A percentile compares a stretch with the other conserved stretches of the same genome.
Evolutionary conservation across 306 rosid genomes (phyloP).

Genomic region (Acacia confusa): DNA sequence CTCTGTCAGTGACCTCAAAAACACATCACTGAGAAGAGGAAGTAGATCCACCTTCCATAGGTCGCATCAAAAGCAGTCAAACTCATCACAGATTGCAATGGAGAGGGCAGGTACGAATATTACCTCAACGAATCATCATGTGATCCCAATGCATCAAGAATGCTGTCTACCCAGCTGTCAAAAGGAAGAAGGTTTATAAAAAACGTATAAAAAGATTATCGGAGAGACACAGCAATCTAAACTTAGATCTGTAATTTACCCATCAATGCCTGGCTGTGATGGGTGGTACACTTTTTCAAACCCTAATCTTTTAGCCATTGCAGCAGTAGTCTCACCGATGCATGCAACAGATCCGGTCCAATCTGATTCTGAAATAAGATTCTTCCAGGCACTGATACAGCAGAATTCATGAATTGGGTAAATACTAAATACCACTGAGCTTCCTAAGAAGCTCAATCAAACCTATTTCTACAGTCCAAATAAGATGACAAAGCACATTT

Average conservation of each 20-base stretch:
- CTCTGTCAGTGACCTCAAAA: slow-evolving; percentile 29
- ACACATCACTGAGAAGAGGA: slow-evolving; percentile 25
- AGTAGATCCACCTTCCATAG: slow-evolving; percentile 11
- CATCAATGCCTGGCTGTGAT: slow-evolving; percentile 83
- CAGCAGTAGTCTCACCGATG: slow-evolving; percentile 97
- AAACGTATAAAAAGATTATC: slow-evolving; percentile 1
- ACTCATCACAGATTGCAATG: slow-evolving; percentile 23
- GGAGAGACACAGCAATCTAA: slow-evolving; percentile 17
- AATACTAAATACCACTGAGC: slow-evolving; percentile 9
- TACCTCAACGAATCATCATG: slow-evolving; percentile 47
- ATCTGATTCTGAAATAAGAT: slow-evolving; percentile 55
- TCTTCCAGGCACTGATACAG: slow-evolving; percentile 83
- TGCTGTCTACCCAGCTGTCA: slow-evolving; percentile 91
- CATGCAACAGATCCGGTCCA: slow-evolving; percentile 84
- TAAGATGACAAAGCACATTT: not conserved
- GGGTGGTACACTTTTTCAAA: slow-evolving; percentile 79
- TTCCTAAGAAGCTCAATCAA: slow-evolving; percentile 1
- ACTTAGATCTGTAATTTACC: slow-evolving; percentile 51
- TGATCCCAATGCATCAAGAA: slow-evolving; percentile 71
- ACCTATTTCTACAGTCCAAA: slow-evolving; percentile 18
- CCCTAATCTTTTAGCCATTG: slow-evolving; percentile 72
- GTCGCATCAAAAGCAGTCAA: slow-evolving; percentile 20
- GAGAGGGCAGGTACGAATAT: slow-evolving; percentile 11
- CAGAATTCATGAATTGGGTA: slow-evolving; percentile 34
- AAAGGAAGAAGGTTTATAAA: slow-evolving; percentile 1